Conservation (phyloP, 2,329 filamentous ascomycete genomes). For the Tolypocladium capitatum region DNA sequence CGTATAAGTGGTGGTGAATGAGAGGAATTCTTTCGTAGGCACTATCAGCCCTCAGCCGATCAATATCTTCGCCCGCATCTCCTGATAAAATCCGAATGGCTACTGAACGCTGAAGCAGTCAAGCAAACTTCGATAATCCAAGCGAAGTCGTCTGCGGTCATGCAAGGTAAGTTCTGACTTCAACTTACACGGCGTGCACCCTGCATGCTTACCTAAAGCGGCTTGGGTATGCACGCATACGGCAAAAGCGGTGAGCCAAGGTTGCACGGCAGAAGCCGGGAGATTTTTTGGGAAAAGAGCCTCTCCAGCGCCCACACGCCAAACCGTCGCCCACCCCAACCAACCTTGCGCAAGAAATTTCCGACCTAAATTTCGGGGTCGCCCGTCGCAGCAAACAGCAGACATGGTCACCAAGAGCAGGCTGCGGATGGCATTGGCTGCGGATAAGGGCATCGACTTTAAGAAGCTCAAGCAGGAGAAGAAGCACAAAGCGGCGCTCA, state of each 20-base stretch:
- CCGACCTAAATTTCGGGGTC: background rate
- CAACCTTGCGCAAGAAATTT: background rate
- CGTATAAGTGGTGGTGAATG: too few species aligned
- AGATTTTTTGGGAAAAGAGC: conserved; percentile 2
- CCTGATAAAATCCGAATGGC: too few species aligned
- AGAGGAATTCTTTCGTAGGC: too few species aligned
- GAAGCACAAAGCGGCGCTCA: conserved; percentile 29
- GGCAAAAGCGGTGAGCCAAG: conserved; percentile 5
- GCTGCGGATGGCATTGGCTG: conserved; percentile 39
- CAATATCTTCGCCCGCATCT: too few species aligned
- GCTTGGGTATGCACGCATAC: background rate
- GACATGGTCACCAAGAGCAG: conserved; percentile 32
- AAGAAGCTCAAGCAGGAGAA: conserved; percentile 38
- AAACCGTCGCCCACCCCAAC: background rate
- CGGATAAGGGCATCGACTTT: conserved; percentile 41
- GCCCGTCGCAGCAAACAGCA: background rate
- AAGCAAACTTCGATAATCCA: background rate
- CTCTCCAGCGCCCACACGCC: background rate
- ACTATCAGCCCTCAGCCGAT: too few species aligned
- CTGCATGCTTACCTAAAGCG: background rate
- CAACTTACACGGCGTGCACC: background rate
- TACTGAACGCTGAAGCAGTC: background rate
- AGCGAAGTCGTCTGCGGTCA: too few species aligned
- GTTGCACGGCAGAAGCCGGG: conserved; percentile 5
- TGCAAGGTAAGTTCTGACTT: too few species aligned